Base-by-base conservation (phyloP, 208 protist genomes). In the Acanthamoeba triangularis region DNA sequence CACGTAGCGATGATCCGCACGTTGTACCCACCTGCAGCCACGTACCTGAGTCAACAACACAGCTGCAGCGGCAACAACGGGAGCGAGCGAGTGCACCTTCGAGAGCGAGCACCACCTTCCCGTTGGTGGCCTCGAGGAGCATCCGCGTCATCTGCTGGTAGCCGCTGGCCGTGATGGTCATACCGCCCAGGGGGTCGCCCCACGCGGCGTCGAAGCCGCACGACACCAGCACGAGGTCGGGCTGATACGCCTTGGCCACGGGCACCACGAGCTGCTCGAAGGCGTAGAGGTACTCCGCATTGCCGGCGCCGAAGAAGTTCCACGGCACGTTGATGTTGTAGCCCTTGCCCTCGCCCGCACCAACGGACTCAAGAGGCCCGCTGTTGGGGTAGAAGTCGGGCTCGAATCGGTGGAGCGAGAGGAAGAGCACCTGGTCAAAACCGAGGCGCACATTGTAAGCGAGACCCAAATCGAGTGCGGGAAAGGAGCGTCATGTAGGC, bases 271-370 rank as follows among this genome's bases (percentile, higher is more conserved):
- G n/a, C 80, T 88, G 49, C 20, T 88, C 52, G 80, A 88, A 88
- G n/a, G 80, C 80, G 33, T 88, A 63, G 44, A 88, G 41, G 52
- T 88, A 88, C 28, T 88, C 80, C 0, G 44, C 49, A 30, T 88
- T 44, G 52, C 80, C 80, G 16, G 52, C 80, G 25, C 80, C 80
- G 23, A 30, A 65, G 80, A 88, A 88, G 80, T 30, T 41, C 80
- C 80, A 88, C 14, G 80, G 80, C 16, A 88, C 52, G 52, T 88
- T 88, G 52, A 88, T 88, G 52, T 88, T 88, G 80, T 88, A 88
- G 7, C 80, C 80, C 30, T 63, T 63, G 28, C 80, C 80, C 25
- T 54, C 49, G 13, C 52, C 80, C 28, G 80, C 28, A 10, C 80
- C 80, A 8, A 88, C n/a, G 25, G 44, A 54, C 44, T 88, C n/a